Conservation (phyloP, 495 filamentous ascomycete genomes). For the Penicillium silybi region DNA sequence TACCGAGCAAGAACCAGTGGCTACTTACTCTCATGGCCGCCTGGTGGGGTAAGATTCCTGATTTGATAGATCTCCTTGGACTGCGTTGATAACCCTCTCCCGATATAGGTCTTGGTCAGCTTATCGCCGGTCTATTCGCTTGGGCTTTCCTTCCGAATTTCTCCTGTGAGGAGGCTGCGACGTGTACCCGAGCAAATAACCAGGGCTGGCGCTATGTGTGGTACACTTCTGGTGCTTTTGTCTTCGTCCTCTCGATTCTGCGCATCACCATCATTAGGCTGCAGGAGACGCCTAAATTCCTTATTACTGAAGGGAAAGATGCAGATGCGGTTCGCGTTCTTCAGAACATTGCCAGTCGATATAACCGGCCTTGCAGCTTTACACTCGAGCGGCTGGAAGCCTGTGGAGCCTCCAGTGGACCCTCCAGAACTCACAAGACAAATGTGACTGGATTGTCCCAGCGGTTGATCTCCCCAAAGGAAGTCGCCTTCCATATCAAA, state of each 20-base stretch:
- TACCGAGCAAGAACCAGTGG: conserved; percentile 44
- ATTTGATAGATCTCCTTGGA: neutral
- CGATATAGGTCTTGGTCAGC: conserved; percentile 17
- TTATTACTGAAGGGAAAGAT: conserved; percentile 61
- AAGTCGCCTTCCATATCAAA: conserved; percentile 53
- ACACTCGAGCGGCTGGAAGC: conserved; percentile 54
- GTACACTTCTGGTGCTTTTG: conserved; percentile 59
- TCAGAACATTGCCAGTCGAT: conserved; percentile 56
- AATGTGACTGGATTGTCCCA: conserved; percentile 11
- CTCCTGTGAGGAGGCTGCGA: conserved; percentile 21
- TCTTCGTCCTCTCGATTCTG: conserved; percentile 60
- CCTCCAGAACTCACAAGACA: conserved; percentile 10
- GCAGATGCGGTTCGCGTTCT: conserved; percentile 57
- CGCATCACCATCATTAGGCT: conserved; percentile 66
- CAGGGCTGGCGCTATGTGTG: conserved; percentile 54
- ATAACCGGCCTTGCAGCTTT: conserved; percentile 59
- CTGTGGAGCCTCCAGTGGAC: conserved; percentile 18
- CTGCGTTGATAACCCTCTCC: neutral
- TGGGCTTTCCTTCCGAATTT: conserved; percentile 44
- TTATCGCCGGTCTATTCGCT: conserved; percentile 37
- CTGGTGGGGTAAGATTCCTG: conserved; percentile 41
- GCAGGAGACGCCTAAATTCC: conserved; percentile 69
- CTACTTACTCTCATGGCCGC: conserved; percentile 46
- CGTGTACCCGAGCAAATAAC: conserved; percentile 47
- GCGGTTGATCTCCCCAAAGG: conserved; percentile 41